Percentiles rank a stretch among this genome's conserved stretches.
These are phyloP conservation scores for Citrus glauca DNA, from an alignment of 345 rosid genomes.

Conservation along the genomic window DNA sequence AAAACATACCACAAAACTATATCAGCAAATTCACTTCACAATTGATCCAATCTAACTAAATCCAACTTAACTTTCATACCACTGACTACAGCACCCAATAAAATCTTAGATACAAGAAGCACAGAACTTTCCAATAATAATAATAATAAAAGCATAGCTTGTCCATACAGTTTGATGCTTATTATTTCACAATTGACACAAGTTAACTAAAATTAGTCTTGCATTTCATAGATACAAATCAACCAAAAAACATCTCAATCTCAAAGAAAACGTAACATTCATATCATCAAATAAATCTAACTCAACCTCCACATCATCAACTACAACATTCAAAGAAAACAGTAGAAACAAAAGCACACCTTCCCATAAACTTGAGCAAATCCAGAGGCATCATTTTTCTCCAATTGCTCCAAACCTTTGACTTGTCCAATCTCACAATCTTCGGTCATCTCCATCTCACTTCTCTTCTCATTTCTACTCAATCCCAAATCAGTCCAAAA, in stretches of 20 bases:
- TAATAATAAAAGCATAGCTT: too few relatives aligned
- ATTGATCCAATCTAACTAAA: not conserved
- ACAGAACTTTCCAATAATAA: not conserved
- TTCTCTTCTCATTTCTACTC: constrained; percentile 25
- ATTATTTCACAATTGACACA: too few relatives aligned
- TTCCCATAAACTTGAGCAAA: constrained; percentile 32
- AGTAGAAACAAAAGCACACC: not conserved
- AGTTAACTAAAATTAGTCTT: too few relatives aligned
- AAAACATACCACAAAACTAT: not conserved
- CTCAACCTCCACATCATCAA: not conserved
- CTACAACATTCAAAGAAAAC: not conserved
- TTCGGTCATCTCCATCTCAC: constrained; percentile 10
- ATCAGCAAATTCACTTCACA: not conserved
- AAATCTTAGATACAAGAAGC: not conserved
- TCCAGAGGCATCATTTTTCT: constrained; percentile 29
- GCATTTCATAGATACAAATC: not conserved
- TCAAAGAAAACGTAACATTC: constrained; percentile 29
- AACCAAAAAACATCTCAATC: not conserved
- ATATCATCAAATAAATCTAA: not conserved
- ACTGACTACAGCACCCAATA: not conserved
- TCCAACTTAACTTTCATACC: not conserved
- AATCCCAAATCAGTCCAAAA: constrained; percentile 89
- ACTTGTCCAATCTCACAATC: constrained; percentile 40
- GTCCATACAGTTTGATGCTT: too few relatives aligned
- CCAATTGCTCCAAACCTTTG: constrained; percentile 26